Evolutionary conservation across 108 stramenopile species (phyloP).

Genomic region (Mediolabrus comicus): DNA sequence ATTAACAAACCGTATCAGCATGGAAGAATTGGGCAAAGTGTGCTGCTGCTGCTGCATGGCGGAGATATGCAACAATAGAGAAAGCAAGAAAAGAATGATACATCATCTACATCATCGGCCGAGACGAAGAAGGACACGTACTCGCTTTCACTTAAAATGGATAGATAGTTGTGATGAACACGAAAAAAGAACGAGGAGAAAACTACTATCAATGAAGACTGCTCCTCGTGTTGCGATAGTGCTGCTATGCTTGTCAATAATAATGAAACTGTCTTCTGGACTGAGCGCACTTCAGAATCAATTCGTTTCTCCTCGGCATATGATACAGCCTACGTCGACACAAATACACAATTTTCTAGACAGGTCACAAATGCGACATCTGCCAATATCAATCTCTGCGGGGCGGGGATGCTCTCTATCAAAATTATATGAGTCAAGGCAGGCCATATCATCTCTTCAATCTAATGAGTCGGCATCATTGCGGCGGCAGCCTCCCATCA

Average conservation of each 20-base stretch:
- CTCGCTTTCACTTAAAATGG: not conserved
- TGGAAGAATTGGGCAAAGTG: no score
- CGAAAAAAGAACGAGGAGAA: not conserved
- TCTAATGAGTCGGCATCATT: not conserved
- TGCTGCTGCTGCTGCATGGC: not conserved
- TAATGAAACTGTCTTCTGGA: not conserved
- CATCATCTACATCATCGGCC: not conserved
- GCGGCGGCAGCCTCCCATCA: slow-evolving; percentile 10
- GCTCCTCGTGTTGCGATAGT: not conserved
- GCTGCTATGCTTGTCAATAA: not conserved
- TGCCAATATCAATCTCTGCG: not conserved
- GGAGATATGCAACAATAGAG: not conserved
- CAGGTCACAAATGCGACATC: not conserved
- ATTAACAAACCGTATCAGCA: no score
- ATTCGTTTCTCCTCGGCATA: not conserved
- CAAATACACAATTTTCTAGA: not conserved
- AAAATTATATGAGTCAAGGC: not conserved
- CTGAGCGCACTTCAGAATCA: not conserved
- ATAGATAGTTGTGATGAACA: not conserved
- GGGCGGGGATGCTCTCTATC: not conserved
- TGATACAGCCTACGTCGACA: not conserved
- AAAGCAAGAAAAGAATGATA: not conserved
- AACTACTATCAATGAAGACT: not conserved
- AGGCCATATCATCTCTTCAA: not conserved
- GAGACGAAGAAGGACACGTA: not conserved